These are phyloP conservation scores for Aspergillus nomiae DNA, from an alignment of 2,329 filamentous ascomycete genomes.

Conservation along the genomic window DNA sequence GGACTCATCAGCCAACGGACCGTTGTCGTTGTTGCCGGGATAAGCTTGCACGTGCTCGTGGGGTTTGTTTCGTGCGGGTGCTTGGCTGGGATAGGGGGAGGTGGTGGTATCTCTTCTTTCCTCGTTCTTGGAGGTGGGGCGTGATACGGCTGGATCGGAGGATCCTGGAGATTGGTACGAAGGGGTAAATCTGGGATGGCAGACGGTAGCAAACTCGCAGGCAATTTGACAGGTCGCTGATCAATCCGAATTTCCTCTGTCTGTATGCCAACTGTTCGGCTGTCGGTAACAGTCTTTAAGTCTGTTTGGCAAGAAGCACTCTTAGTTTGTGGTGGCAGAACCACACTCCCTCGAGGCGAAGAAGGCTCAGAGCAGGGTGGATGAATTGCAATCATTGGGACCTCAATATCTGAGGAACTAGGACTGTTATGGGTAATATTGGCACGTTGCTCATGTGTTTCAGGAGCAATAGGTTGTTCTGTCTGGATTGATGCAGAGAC, in stretches of 20 bases:
- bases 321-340: slow-evolving; percentile 79
- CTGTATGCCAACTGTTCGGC: slow-evolving; percentile 67
- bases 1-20: slow-evolving; percentile 63
- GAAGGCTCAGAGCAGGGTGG: slow-evolving; percentile 83
- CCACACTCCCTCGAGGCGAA: slow-evolving; percentile 71
- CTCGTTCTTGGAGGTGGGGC: slow-evolving; percentile 37
- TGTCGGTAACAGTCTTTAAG: slow-evolving; percentile 49
- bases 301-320: slow-evolving; percentile 80
- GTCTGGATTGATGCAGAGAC: slow-evolving; percentile 39
- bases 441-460: slow-evolving; percentile 18
- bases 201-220: slow-evolving; percentile 77
- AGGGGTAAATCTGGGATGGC: slow-evolving; percentile 62
- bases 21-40: slow-evolving; percentile 79
- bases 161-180: slow-evolving; percentile 23
- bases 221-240: slow-evolving; percentile 71
- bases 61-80: slow-evolving; percentile 21
- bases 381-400: slow-evolving; percentile 89
- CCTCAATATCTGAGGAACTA: slow-evolving; percentile 44
- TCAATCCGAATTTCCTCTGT: slow-evolving; percentile 91
- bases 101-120: slow-evolving; percentile 28
- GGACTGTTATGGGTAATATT: slow-evolving; percentile 16
- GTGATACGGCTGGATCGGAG: slow-evolving; percentile 36
- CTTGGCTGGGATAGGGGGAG: slow-evolving; percentile 42
- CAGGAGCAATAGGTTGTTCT: slow-evolving; percentile 21
- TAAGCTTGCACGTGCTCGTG: slow-evolving; percentile 64